These are phyloP conservation scores for Herpotrichia juniperi DNA, from an alignment of 2,329 filamentous ascomycete species.

Conservation along the genomic window DNA sequence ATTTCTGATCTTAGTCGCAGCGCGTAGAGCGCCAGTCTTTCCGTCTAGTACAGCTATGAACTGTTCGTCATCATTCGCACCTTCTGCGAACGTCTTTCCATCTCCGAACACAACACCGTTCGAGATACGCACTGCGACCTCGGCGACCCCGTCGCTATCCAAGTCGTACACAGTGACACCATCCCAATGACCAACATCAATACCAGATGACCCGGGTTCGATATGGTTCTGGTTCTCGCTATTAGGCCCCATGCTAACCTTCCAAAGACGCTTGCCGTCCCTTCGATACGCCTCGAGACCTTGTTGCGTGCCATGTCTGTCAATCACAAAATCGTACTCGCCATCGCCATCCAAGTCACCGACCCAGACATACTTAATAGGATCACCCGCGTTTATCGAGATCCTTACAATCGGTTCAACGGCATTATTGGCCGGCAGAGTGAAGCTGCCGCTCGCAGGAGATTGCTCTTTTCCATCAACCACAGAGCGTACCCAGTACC, in stretches of 20 bases:
- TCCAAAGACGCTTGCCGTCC: constrained; percentile 13
- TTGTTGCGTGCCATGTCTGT: constrained; percentile 10
- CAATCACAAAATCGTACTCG: constrained; percentile 15
- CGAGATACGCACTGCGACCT: constrained; percentile 10
- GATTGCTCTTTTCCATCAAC: constrained; percentile 6
- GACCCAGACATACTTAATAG: constrained; percentile 14
- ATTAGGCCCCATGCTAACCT: constrained; percentile 11
- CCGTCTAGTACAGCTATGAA: constrained; percentile 15
- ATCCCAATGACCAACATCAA: constrained; percentile 13
- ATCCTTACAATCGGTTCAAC: constrained; percentile 9
- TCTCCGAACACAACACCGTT: constrained; percentile 16
- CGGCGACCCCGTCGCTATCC: constrained; percentile 12
- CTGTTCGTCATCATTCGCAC: constrained; percentile 6
- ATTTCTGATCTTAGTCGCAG: constrained; percentile 5
- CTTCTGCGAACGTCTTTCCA: constrained; percentile 4
- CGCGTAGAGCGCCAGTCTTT: constrained; percentile 6
- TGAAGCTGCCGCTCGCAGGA: constrained; percentile 11
- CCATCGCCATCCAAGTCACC: constrained; percentile 15
- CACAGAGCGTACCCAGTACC: constrained; percentile 9
- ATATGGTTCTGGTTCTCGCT: constrained; percentile 18
- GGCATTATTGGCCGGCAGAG: constrained; percentile 4
- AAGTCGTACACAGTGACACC: constrained; percentile 15
- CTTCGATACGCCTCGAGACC: constrained; percentile 10
- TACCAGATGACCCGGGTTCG: constrained; percentile 12
- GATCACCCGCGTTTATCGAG: constrained; percentile 2